Evolutionary conservation across 139 green algal species (phyloP).

Genomic region (Ettlia oleoabundans): DNA sequence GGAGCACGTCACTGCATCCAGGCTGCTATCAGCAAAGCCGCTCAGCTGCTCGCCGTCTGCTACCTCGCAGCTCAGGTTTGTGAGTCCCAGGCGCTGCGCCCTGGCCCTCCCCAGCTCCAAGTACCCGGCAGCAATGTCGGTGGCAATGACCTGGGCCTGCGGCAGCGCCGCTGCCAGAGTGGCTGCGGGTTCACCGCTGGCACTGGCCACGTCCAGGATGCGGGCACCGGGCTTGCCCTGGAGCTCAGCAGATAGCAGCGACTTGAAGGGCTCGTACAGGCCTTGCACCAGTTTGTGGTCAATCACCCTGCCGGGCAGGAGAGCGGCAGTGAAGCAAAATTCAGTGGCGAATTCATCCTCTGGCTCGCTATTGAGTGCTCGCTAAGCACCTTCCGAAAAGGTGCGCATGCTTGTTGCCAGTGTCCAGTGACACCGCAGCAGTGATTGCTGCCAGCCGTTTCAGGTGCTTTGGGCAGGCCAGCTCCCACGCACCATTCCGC

Average conservation of each 20-base stretch:
- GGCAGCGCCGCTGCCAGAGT: conserved; percentile 24
- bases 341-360: too few relatives aligned
- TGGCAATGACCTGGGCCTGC: conserved; percentile 2
- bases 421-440: too few relatives aligned
- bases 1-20: conserved; percentile 35
- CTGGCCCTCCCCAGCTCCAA: conserved; percentile 11
- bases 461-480: too few relatives aligned
- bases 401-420: too few relatives aligned
- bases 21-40: background rate
- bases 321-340: too few relatives aligned
- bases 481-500: too few relatives aligned
- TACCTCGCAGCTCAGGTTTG: conserved; percentile 13
- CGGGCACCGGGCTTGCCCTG: background rate
- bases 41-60: conserved; percentile 34
- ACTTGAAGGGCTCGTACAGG: background rate
- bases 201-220: conserved; percentile 14
- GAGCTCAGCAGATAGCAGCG: background rate
- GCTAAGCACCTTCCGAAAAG: too few relatives aligned
- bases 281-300: background rate
- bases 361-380: too few relatives aligned
- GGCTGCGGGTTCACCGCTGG: conserved; percentile 17
- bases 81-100: background rate
- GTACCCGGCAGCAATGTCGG: conserved; percentile 11
- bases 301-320: background rate
- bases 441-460: too few relatives aligned